Evolutionary conservation across 805 yeast species (phyloP), one percentile per base, ranked within the genome.

Genomic region (Teunomyces funiuensis): DNA sequence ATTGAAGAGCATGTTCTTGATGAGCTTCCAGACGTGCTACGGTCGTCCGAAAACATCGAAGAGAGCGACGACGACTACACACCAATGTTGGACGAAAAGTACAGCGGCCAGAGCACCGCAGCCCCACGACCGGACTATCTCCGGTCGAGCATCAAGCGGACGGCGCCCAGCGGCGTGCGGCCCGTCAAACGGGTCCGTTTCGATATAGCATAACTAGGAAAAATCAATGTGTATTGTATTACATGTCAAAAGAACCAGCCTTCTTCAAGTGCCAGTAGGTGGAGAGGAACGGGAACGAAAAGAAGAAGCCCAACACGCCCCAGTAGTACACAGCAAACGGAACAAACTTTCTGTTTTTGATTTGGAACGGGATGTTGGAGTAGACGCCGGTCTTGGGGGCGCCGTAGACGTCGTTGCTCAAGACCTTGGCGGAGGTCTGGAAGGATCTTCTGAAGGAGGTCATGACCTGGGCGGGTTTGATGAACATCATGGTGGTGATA

Each of bases 301-400:
- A 65, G 59, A 66, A 65, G 53, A 60, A 51, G 14, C 61, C 61
- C 52, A 84, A 75, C 72, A 81, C 84, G 40, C 89, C 80, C 76
- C 86, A 84, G 76, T 85, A 95, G 52, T 84, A 76, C 40, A 88
- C 72, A 53, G 82, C 87, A 66, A 78, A 89, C 53, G 97, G 98
- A 52, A 91, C 77, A 33, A 40, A 49, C 74, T 82, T 85, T 79
- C 96, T 89, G 80, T 83, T 76, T 79, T 88, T 89, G 50, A 91
- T 95, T 77, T 81, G 81, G 82, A 91, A 93, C 52, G 99, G 99
- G 50, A 91, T 62, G 80, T 93, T 91, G 59, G 85, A 74, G 83
- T 93, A 93, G 36, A 83, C 82, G 60, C 97, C 97, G 41, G 51
- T 50, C 52, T 64, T 58, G 37, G 74, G 74, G 33, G 66, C 41